Evolutionary conservation across 305 asterid genomes (phyloP).

Genomic region (Ajuga reptans): DNA sequence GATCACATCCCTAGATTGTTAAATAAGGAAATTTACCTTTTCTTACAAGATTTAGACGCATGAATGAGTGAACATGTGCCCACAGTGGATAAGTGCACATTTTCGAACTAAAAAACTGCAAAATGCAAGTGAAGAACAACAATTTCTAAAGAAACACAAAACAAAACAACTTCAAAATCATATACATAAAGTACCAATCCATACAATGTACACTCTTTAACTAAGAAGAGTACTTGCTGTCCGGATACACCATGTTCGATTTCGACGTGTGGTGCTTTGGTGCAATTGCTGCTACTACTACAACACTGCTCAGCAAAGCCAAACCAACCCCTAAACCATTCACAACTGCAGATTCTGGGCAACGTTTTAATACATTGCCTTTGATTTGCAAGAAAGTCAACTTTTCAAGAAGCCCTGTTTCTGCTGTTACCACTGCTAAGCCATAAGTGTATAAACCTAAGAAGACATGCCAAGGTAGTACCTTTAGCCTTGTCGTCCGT

Average conservation of each 20-base stretch:
- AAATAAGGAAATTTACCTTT: too few relatives aligned
- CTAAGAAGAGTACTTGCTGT: slow-evolving; percentile 13
- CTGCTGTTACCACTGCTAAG: slow-evolving; percentile 70
- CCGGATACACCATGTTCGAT: slow-evolving; percentile 27
- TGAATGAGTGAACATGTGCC: too few relatives aligned
- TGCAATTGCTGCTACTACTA: slow-evolving; percentile 52
- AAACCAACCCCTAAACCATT: slow-evolving; percentile 71
- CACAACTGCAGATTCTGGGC: slow-evolving; percentile 54
- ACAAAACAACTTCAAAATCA: background rate
- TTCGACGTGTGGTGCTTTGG: slow-evolving; percentile 37
- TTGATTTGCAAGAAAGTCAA: slow-evolving; percentile 57
- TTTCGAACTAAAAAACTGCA: too few relatives aligned
- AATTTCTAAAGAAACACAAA: background rate
- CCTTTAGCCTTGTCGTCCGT: slow-evolving; percentile 42
- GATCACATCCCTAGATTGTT: too few relatives aligned
- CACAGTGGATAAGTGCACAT: too few relatives aligned
- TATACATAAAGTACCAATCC: background rate
- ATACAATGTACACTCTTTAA: background rate
- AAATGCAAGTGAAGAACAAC: background rate
- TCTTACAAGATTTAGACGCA: too few relatives aligned
- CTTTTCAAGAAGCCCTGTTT: slow-evolving; percentile 82
- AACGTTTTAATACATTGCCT: slow-evolving; percentile 44
- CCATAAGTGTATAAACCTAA: slow-evolving; percentile 73
- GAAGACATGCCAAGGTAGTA: slow-evolving; percentile 81
- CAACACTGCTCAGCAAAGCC: slow-evolving; percentile 58